Evolutionary conservation across 1,139 yeast genomes (phyloP).

Genomic region (Scheffersomyces illinoinensis): DNA sequence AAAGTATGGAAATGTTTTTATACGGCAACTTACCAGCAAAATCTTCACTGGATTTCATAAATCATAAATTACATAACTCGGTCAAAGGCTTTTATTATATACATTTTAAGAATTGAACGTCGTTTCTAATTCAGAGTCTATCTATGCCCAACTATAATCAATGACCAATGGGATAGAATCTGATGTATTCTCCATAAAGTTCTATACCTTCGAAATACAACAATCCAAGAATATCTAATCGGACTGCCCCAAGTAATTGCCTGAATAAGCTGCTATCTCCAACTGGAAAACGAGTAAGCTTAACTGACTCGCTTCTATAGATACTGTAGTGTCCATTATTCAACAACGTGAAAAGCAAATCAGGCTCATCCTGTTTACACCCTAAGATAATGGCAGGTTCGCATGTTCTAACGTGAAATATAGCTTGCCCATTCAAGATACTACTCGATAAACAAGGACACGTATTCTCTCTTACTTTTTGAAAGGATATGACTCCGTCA

Average conservation of each 20-base stretch:
- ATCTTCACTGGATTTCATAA: neutral
- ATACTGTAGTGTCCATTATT: neutral
- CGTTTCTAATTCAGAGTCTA: neutral
- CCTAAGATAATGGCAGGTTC: neutral
- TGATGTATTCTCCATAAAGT: neutral
- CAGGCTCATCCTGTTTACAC: neutral
- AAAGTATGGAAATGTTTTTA: neutral
- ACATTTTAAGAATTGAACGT: neutral
- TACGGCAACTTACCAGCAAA: neutral
- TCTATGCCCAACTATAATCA: neutral
- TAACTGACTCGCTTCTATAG: neutral
- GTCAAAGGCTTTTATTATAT: too few relatives aligned
- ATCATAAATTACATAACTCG: too few relatives aligned
- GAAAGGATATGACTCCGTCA: neutral
- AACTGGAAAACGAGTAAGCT: neutral
- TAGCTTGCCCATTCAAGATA: neutral
- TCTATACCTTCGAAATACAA: neutral
- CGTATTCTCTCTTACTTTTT: neutral
- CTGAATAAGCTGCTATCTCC: neutral
- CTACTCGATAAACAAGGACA: neutral
- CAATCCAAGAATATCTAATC: conserved; percentile 1
- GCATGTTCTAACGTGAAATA: neutral
- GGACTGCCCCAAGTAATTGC: neutral
- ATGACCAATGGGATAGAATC: neutral
- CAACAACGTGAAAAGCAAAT: neutral